Conservation (phyloP, 208 protist genomes). For the Trypanosomatidae sp. region DNA sequence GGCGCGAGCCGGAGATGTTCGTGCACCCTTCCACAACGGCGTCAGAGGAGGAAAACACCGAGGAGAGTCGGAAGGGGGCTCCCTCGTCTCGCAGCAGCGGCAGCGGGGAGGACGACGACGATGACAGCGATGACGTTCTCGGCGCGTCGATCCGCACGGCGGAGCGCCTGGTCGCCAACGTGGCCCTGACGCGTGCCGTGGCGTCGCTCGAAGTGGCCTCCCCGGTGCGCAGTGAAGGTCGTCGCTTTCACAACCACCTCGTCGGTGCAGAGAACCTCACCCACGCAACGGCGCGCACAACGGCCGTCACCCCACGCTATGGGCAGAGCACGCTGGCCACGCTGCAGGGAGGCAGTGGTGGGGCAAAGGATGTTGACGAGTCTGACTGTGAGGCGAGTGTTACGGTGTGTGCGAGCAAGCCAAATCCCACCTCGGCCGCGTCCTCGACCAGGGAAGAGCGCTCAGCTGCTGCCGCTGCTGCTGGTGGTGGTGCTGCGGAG, state of each 20-base stretch:
- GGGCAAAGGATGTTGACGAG: no score
- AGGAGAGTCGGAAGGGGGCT: no score
- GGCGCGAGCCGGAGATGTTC: slow-evolving; percentile 28
- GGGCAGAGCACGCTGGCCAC: no score
- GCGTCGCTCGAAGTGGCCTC: slow-evolving; percentile 4
- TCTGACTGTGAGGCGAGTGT: no score
- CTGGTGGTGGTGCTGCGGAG: no score
- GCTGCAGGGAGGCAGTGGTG: no score
- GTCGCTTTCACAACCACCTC: slow-evolving; percentile 8
- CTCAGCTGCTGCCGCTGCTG: no score
- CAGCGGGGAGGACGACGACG: neutral
- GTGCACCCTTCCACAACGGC: neutral
- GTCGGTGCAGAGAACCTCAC: slow-evolving; percentile 7
- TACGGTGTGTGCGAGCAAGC: no score
- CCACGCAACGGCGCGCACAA: neutral
- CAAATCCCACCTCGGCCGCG: no score
- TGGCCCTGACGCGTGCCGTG: slow-evolving; percentile 5
- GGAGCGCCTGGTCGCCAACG: slow-evolving; percentile 4
- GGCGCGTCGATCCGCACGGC: neutral
- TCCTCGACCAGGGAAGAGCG: no score
- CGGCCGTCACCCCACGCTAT: no score
- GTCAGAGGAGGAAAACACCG: neutral
- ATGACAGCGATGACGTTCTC: slow-evolving; percentile 4
- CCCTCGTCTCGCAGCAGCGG: neutral
- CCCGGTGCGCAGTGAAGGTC: slow-evolving; percentile 10